These are phyloP conservation scores for Fusarium cyanostomum DNA, from an alignment of 2,329 filamentous ascomycete genomes.

Conservation along the genomic window DNA sequence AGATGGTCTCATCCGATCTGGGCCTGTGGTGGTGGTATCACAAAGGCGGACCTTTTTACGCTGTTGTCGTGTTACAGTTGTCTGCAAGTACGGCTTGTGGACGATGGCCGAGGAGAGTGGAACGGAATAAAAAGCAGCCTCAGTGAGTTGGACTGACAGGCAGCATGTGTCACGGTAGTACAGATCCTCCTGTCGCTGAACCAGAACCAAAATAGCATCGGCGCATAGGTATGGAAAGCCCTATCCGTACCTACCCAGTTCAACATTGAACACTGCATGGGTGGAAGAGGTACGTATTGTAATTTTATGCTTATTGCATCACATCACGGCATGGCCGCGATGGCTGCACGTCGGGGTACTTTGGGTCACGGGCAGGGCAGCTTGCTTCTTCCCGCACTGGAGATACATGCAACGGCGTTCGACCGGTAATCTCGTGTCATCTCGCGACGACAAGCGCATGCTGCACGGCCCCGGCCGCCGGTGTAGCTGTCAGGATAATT, in stretches of 20 bases:
- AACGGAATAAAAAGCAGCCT: conserved; percentile 1
- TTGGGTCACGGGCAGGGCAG: not conserved
- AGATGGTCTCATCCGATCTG: conserved; percentile 3
- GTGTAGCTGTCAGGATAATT: conserved; percentile 18
- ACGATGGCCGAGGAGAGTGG: conserved; percentile 17
- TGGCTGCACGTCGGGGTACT: conserved; percentile 7
- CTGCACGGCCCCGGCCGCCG: conserved; percentile 33
- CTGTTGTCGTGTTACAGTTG: conserved; percentile 2
- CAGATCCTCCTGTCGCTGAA: not conserved
- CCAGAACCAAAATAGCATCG: conserved; percentile 27
- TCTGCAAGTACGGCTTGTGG: not conserved
- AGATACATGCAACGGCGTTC: not conserved
- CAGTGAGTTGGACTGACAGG: not conserved
- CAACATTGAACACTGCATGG: conserved; percentile 12
- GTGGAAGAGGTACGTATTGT: conserved; percentile 5
- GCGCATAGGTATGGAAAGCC: not conserved
- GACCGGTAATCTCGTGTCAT: conserved; percentile 15
- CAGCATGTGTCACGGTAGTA: conserved; percentile 8
- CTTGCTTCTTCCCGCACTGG: not conserved
- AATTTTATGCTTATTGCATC: conserved; percentile 21
- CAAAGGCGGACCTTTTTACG: conserved; percentile 3
- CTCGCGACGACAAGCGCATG: conserved; percentile 8
- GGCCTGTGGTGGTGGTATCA: conserved; percentile 23
- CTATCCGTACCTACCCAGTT: not conserved
- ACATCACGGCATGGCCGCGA: conserved; percentile 9